Percentiles rank a stretch among this genome's conserved stretches.
Evolutionary conservation across 2,329 filamentous ascomycete species (phyloP).

Genomic region (Calonectria montana): DNA sequence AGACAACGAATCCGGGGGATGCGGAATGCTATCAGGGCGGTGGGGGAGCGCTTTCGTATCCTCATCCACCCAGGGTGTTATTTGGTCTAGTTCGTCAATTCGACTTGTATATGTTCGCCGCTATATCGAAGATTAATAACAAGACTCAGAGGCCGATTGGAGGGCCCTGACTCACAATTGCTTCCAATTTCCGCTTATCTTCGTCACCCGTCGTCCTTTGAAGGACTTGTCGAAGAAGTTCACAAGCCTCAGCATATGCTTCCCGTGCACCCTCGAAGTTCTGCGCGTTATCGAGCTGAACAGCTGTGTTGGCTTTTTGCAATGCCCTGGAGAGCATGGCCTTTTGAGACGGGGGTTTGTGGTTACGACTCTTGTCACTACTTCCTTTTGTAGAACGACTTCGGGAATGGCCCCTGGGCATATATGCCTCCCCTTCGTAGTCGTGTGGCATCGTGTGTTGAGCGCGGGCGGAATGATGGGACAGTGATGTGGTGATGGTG

Average conservation of each 20-base stretch:
- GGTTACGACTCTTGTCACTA: conserved; percentile 43
- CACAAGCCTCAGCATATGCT: conserved; percentile 92
- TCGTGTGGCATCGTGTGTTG: conserved; percentile 46
- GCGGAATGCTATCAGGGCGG: conserved; percentile 67
- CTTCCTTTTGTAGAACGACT: conserved; percentile 49
- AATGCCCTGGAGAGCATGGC: conserved; percentile 96
- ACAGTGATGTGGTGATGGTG: conserved; percentile 30
- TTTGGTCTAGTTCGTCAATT: conserved; percentile 85
- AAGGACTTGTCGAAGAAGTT: conserved; percentile 88
- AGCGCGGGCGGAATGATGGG: conserved; percentile 23
- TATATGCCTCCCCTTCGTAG: conserved; percentile 43
- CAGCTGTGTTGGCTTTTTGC: conserved; percentile 95
- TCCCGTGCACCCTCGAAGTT: conserved; percentile 93
- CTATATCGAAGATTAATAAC: conserved; percentile 55
- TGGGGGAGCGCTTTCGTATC: conserved; percentile 83
- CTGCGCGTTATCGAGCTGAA: conserved; percentile 94
- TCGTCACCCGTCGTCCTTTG: conserved; percentile 85
- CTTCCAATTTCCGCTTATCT: conserved; percentile 89
- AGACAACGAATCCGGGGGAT: conserved; percentile 37
- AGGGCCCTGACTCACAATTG: conserved; percentile 73
- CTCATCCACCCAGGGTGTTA: conserved; percentile 65
- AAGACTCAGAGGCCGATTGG: background rate
- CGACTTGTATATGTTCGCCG: conserved; percentile 90
- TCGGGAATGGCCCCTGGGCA: conserved; percentile 46
- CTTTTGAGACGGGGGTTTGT: conserved; percentile 81